Conservation (phyloP, 2,329 filamentous ascomycete genomes). For the Pleomassaria siparia region DNA sequence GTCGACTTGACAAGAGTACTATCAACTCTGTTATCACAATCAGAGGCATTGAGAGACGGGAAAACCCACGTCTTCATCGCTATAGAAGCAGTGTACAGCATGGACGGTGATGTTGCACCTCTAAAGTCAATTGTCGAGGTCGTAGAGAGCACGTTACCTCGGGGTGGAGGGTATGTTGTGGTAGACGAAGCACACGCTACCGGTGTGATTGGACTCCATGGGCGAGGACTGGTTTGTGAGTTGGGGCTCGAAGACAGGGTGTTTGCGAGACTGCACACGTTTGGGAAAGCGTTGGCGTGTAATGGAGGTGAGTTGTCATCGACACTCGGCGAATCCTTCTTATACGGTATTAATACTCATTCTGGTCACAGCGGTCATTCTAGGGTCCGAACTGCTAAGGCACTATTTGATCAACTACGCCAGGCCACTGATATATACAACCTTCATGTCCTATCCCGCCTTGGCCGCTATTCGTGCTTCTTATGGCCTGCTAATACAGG, state of each 20-base stretch:
- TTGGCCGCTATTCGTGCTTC: constrained; percentile 45
- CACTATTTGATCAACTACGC: constrained; percentile 43
- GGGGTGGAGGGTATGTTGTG: constrained; percentile 62
- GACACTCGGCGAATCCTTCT: too few relatives aligned
- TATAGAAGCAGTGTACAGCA: constrained; percentile 60
- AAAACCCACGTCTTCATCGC: constrained; percentile 32
- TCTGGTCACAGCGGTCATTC: constrained; percentile 27
- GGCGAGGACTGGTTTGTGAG: constrained; percentile 59
- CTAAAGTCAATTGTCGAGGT: constrained; percentile 60
- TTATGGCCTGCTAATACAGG: constrained; percentile 27
- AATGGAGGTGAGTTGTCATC: constrained; percentile 66
- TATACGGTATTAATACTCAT: not conserved
- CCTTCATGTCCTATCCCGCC: constrained; percentile 45
- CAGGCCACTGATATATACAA: constrained; percentile 47
- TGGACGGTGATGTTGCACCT: constrained; percentile 74
- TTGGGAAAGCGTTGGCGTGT: constrained; percentile 68
- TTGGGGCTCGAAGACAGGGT: constrained; percentile 58
- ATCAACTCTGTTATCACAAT: constrained; percentile 26
- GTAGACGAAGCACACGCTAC: constrained; percentile 69
- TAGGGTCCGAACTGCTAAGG: constrained; percentile 31
- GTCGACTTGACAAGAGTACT: constrained; percentile 31
- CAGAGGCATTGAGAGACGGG: constrained; percentile 34
- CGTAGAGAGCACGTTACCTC: constrained; percentile 58
- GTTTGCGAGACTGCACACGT: constrained; percentile 63
- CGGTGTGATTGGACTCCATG: constrained; percentile 57